Evolutionary conservation across 371 early-diverging fungal species (phyloP), one percentile per base, ranked within the genome.

Genomic region (Syncephalis plumigaleata): DNA sequence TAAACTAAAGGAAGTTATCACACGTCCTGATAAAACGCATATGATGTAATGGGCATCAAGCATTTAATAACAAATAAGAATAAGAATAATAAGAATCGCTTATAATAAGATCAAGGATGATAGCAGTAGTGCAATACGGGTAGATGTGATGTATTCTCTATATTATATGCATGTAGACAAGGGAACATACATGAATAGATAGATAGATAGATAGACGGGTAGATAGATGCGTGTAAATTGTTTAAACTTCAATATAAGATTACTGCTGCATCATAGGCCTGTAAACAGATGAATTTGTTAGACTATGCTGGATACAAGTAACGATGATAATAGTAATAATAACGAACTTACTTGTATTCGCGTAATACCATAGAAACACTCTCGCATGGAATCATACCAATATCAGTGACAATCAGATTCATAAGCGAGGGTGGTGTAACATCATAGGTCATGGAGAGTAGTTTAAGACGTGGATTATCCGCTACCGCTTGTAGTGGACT

Each of bases 341-440:
- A n/a, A n/a, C n/a, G n/a, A n/a, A 39, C 53, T 44, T 57, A 56
- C 53, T 55, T 44, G 53, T 58, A 61, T 46, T 61, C 61, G 54
- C 61, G 55, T 44, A 65, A 55, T 68, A 87, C 84, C 31, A 87
- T 87, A 18, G 88, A 81, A 16, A 88, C 89, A 48, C 82, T 81
- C 18, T 92, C 91, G 55, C 82, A 83, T n/a, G 95, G 94, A 54
- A 94, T 84, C 58, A 85, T 58, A 36, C 97, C 98, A 8, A 87
- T 78, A 67, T 98, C 98, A 20, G 93, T 91, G 13, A 92, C 73
- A 23, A 95, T 84, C 42, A 89, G 71, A 3, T 86, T 79, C 46
- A 96, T 80, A 55, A 82, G 91, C 58, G 84, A 77, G 31, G 91
- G 76, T 21, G 98, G 97, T 1, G 95, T 94, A 22, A 97, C 70